These are phyloP conservation scores for Camelina neglecta DNA, from an alignment of 345 rosid species.

Conservation along the genomic window DNA sequence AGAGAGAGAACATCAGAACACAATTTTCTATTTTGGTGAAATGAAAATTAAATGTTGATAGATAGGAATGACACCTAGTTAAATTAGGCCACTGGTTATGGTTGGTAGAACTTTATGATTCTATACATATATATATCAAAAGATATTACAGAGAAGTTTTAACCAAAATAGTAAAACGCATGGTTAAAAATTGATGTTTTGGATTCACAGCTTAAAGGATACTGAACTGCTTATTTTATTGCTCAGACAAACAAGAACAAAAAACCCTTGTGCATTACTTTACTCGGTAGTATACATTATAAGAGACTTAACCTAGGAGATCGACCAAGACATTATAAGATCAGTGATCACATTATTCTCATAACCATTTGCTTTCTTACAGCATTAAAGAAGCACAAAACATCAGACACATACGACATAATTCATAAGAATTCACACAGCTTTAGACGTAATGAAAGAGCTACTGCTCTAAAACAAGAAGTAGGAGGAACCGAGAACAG, in stretches of 20 bases:
- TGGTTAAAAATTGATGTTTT: not conserved
- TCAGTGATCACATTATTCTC: slow-evolving; percentile 2
- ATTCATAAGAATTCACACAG: slow-evolving; percentile 27
- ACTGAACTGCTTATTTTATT: not conserved
- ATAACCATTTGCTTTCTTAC: slow-evolving; percentile 21
- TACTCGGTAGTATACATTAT: slow-evolving; percentile 12
- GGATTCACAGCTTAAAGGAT: slow-evolving; percentile 8
- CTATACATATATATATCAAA: not conserved
- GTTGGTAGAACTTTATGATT: not conserved
- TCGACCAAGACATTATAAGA: not conserved
- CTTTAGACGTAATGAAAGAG: slow-evolving; percentile 13
- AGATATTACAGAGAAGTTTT: slow-evolving; percentile 8
- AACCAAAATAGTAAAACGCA: slow-evolving; percentile 17
- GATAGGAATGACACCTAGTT: slow-evolving; percentile 22
- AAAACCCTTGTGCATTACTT: slow-evolving; percentile 16
- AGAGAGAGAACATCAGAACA: too few relatives aligned
- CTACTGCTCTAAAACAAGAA: slow-evolving; percentile 45
- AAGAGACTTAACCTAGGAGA: slow-evolving; percentile 7
- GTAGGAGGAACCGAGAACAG: slow-evolving; percentile 61
- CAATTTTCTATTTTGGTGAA: not conserved
- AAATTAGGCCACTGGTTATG: not conserved
- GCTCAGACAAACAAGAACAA: slow-evolving; percentile 7
- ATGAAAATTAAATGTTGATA: slow-evolving; percentile 10
- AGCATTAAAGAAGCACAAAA: slow-evolving; percentile 23
- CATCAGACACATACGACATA: slow-evolving; percentile 19